phyloP scores from a whole-genome alignment of 768 basidiomycete species.

The Tulasnella calospora region DNA sequence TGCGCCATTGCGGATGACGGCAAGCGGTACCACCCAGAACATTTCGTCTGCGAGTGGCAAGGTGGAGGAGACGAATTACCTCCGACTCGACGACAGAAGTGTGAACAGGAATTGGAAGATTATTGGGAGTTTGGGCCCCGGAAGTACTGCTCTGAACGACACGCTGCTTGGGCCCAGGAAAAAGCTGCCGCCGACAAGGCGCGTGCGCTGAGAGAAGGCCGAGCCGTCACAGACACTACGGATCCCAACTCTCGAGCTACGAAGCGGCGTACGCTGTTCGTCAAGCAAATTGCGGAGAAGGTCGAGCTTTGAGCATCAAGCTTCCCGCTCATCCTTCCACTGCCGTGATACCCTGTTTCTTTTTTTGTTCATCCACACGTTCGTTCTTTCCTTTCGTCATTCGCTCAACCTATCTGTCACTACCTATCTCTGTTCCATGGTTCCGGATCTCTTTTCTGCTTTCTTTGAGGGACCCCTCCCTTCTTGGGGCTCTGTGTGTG shows the following conservation, averaged over 20 bases:
- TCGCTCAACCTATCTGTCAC: constrained; percentile 7
- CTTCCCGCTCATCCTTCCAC: background rate
- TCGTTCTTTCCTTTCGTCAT: background rate
- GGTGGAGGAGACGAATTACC: constrained; percentile 15
- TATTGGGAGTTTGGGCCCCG: constrained; percentile 83
- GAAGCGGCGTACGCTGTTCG: constrained; percentile 76
- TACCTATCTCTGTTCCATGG: background rate
- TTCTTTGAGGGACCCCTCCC: background rate
- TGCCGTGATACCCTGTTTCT: background rate
- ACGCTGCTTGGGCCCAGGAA: constrained; percentile 45
- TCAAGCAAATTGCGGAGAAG: constrained; percentile 43
- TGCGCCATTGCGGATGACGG: constrained; percentile 83
- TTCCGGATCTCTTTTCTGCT: background rate
- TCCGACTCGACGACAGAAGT: constrained; percentile 33
- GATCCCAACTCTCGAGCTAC: constrained; percentile 48
- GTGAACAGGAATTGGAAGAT: constrained; percentile 57
- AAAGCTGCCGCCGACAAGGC: constrained; percentile 11
- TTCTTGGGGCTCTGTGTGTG: background rate
- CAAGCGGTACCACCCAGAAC: constrained; percentile 81
- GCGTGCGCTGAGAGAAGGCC: constrained; percentile 13
- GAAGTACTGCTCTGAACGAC: constrained; percentile 79
- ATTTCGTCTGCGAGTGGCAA: constrained; percentile 73
- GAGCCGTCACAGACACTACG: background rate
- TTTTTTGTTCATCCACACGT: background rate
- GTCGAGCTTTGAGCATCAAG: constrained; percentile 13